Base-by-base conservation (phyloP, 2,329 filamentous ascomycete genomes). In the Aspergillus chevalieri region DNA sequence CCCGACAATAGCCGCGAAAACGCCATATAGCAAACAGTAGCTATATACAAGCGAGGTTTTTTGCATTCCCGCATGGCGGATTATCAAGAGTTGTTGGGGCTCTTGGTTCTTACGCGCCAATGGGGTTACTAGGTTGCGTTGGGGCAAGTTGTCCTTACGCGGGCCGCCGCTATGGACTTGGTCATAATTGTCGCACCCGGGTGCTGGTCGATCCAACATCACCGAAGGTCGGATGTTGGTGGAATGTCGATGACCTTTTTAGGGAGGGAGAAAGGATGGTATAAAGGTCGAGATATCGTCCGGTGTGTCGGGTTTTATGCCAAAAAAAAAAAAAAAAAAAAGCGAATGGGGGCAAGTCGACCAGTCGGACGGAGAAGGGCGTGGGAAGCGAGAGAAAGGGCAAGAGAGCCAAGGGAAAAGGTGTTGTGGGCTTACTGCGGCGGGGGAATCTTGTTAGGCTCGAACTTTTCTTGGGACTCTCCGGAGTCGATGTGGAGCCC, bases 401-500 rank as follows among this genome's bases (percentile, higher is more conserved):
- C 10, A 12, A 10, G 17, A 12, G 34, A 38, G 14, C 26, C 26
- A 12, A 28, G 26, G 12, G 26, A 28, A 12, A 28, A 28, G 26
- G 26, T 28, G 26, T 28, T 28, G 26, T 17, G 34, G 34, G 34
- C n/a, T 38, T 38, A 41, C 15, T 41, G 38, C 17, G 17, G 10
- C 38, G 15, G 38, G n/a, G 8, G 15, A 3, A 19, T 12, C 38
- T 41, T 41, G 38, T 41, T 21, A 17, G 42, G 24, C 24, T 26
- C 21, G 12, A 28, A n/a, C 6, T 9, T 44, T 14, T 44, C 42
- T 12, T 26, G 24, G 14, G 21, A 14, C 42, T 21, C 12, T 15
- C 39, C 47, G 8, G 43, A 19, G 14, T 39, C 34, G 5, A 24
- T 19, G 2, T 59, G 59, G 38, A 64, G 50, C 6, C 57, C 60